phyloP scores from a whole-genome alignment of 2,329 filamentous ascomycete species.

The Fusarium musae region DNA sequence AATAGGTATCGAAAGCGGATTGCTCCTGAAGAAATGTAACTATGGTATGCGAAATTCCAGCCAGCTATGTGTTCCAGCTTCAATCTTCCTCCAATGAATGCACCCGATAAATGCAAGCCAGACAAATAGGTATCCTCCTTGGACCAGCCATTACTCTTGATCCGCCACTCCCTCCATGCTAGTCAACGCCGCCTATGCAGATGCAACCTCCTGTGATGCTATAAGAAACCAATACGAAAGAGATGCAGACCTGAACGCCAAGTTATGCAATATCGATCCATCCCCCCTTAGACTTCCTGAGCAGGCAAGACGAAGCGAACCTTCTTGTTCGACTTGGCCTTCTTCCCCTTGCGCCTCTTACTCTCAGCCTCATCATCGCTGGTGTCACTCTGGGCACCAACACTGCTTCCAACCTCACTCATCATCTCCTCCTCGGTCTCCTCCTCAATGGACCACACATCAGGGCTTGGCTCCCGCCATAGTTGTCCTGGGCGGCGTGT shows the following conservation, averaged over 20 bases:
- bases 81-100: slow-evolving; percentile 17
- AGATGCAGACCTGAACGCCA: slow-evolving; percentile 30
- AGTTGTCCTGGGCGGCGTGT: slow-evolving; percentile 55
- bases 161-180: slow-evolving; percentile 32
- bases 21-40: slow-evolving; percentile 37
- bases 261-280: slow-evolving; percentile 37
- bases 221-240: slow-evolving; percentile 18
- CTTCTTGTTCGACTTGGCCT: slow-evolving; percentile 65
- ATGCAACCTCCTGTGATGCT: slow-evolving; percentile 23
- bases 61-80: slow-evolving; percentile 13
- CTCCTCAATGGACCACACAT: slow-evolving; percentile 70
- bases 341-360: slow-evolving; percentile 41
- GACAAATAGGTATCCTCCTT: slow-evolving; percentile 21
- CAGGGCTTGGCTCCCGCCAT: slow-evolving; percentile 68
- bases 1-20: slow-evolving; percentile 42
- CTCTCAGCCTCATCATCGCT: slow-evolving; percentile 38
- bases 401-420: slow-evolving; percentile 54
- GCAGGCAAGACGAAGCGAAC: slow-evolving; percentile 65
- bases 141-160: slow-evolving; percentile 36
- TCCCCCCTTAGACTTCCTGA: slow-evolving; percentile 46
- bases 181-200: slow-evolving; percentile 37
- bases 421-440: slow-evolving; percentile 65
- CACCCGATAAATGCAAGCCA: slow-evolving; percentile 13
- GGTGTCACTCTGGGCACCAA: slow-evolving; percentile 45
- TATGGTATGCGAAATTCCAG: slow-evolving; percentile 7